Evolutionary conservation across 2,329 filamentous ascomycete genomes (phyloP).

Genomic region (Remersonia thermophila): DNA sequence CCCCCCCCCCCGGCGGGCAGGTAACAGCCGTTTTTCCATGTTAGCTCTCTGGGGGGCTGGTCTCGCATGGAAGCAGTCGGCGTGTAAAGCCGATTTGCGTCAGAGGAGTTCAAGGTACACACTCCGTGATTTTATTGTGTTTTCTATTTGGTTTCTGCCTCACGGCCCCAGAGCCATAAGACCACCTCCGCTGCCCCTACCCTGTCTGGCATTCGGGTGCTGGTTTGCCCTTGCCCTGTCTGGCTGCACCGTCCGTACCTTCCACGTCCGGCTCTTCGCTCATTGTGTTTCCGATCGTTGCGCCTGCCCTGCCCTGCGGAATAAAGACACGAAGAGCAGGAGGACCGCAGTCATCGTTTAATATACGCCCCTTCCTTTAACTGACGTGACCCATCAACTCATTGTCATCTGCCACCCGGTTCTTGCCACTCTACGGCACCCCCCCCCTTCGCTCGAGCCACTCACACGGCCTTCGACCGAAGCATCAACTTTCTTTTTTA

Average conservation of each 20-base stretch:
- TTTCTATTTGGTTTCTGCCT: background rate
- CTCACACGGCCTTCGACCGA: slow-evolving; percentile 9
- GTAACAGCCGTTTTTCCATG: slow-evolving; percentile 20
- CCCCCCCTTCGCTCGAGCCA: slow-evolving; percentile 5
- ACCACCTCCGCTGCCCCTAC: background rate
- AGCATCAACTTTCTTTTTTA: slow-evolving; percentile 12
- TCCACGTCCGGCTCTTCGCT: slow-evolving; percentile 18
- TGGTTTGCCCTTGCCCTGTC: background rate
- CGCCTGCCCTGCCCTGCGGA: slow-evolving; percentile 12
- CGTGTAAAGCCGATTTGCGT: slow-evolving; percentile 8
- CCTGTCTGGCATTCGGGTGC: too few species aligned
- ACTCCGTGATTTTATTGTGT: slow-evolving; percentile 3
- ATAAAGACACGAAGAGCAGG: slow-evolving; percentile 16
- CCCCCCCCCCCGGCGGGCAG: slow-evolving; percentile 5
- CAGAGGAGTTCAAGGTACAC: slow-evolving; percentile 2
- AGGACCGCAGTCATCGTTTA: slow-evolving; percentile 9
- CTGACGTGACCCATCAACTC: slow-evolving; percentile 12
- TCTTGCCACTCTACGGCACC: slow-evolving; percentile 8
- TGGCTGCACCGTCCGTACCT: slow-evolving; percentile 10
- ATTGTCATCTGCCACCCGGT: slow-evolving; percentile 11
- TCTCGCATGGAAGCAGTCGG: slow-evolving; percentile 12
- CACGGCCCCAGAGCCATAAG: background rate
- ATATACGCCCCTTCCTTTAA: slow-evolving; percentile 15
- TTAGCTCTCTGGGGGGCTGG: slow-evolving; percentile 14
- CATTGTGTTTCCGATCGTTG: slow-evolving; percentile 15